Base-by-base conservation (phyloP, 306 rosid species). In the Vachellia collinsii region DNA sequence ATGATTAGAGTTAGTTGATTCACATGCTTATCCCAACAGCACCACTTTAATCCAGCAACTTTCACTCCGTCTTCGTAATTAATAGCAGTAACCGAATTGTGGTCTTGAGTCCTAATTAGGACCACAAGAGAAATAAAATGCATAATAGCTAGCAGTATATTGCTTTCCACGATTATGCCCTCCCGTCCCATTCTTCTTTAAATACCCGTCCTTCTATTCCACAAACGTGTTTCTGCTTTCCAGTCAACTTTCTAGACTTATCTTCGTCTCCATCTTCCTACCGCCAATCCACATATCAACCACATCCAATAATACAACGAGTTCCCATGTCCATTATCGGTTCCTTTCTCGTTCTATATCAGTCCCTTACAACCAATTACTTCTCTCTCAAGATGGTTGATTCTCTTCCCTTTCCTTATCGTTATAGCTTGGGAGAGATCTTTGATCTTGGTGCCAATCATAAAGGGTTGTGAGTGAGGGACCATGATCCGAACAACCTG, bases 1-100 rank as follows among this genome's bases (percentile, higher is more conserved):
- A 74, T 54, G 39, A 74, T 74, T 20, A 74, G 38, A 38, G 51
- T 38, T 58, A 13, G 68, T 74, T 74, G 78, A 74, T 56, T 39
- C 68, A 38, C 12, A 47, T 10, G 44, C 77, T 36, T 19, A 36
- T 29, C 46, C 64, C 12, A 34, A 42, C 51, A 36, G 42, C 34
- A 11, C 19, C 74, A 43, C 20, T 20, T 29, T 69, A 11, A 13
- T 69, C 54, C 38, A 69, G 5, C 37, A 42, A 29, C 16, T 70
- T 70, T 70, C 54, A 70, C 39, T 11, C 6, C 12, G 56, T 70
- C 74, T 70, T 44, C 74, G 22, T 44, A 23, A 70, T 70, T 22
- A 70, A 43, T 25, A 20, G 63, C 3, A 8, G 63, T 9, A 43
- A 22, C 74, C 1, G 39, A 9, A 9, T 4, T 8, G 5, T n/a